These are phyloP conservation scores for Cercophora newfieldiana DNA, from an alignment of 495 filamentous ascomycete species.

Conservation along the genomic window DNA sequence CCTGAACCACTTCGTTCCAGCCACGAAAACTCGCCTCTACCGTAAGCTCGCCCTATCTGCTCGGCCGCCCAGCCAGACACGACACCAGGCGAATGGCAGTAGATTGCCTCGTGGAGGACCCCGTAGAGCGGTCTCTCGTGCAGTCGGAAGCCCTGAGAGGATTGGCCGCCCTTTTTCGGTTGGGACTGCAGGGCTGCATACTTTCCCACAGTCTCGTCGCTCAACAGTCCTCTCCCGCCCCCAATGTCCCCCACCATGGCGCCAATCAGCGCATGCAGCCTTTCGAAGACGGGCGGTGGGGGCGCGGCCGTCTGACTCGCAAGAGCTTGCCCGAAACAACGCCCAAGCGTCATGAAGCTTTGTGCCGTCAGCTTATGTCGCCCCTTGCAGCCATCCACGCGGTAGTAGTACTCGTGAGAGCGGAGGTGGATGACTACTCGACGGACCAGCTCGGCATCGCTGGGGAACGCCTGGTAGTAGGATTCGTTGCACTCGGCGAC, in stretches of 20 bases:
- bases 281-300: conserved; percentile 39
- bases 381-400: background rate
- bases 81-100: conserved; percentile 13
- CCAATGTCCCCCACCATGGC: conserved; percentile 34
- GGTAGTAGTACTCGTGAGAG: background rate
- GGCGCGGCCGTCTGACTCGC: conserved; percentile 49
- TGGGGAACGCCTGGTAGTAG: conserved; percentile 77
- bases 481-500: conserved; percentile 57
- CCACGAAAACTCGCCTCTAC: conserved; percentile 42
- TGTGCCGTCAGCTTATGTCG: conserved; percentile 55
- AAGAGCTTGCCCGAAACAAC: conserved; percentile 62
- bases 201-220: conserved; percentile 61
- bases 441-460: conserved; percentile 68
- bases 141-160: conserved; percentile 17
- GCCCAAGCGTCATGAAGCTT: conserved; percentile 72
- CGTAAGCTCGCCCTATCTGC: conserved; percentile 30
- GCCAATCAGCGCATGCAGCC: conserved; percentile 57
- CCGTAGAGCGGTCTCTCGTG: conserved; percentile 29
- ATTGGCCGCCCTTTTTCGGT: background rate
- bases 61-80: conserved; percentile 46
- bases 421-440: conserved; percentile 61
- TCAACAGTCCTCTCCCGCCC: conserved; percentile 59
- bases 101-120: conserved; percentile 32
- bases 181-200: conserved; percentile 36
- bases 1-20: conserved; percentile 17